Percentiles rank a stretch among this genome's conserved stretches.
Conservation (phyloP, 2,329 filamentous ascomycete species). For the Atkinsonella hypoxylon region DNA sequence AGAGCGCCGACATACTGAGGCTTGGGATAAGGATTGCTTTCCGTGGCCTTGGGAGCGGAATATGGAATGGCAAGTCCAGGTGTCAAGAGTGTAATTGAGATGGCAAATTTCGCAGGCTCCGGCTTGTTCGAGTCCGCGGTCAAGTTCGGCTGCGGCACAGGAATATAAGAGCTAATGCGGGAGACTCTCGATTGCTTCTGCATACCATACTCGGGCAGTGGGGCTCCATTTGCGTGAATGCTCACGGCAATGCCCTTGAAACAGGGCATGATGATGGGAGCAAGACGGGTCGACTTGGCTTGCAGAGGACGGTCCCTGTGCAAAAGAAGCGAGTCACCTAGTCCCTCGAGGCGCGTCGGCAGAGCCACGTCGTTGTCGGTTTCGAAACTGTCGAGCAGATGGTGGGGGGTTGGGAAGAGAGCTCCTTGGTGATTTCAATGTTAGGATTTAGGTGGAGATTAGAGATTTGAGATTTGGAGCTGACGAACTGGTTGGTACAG, state of each 20-base stretch:
- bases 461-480: constrained; percentile 9
- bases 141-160: constrained; percentile 79
- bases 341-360: background rate
- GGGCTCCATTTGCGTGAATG: constrained; percentile 73
- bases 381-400: background rate
- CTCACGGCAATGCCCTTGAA: constrained; percentile 98
- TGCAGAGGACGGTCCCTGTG: background rate
- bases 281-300: background rate
- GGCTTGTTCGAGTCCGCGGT: constrained; percentile 52
- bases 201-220: constrained; percentile 84
- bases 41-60: constrained; percentile 71
- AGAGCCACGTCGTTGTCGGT: constrained; percentile 2
- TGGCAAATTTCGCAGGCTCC: constrained; percentile 91
- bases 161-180: constrained; percentile 94
- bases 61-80: constrained; percentile 84
- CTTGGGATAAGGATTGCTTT: constrained; percentile 66
- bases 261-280: constrained; percentile 60
- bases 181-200: constrained; percentile 86
- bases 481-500: constrained; percentile 4
- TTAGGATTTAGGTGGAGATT: too few species aligned
- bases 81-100: constrained; percentile 91
- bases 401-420: constrained; percentile 1
- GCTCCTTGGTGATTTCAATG: constrained; percentile 3
- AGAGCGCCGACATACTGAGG: constrained; percentile 70
- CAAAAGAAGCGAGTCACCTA: background rate